Conservation (phyloP, 768 basidiomycete genomes). For the Kwoniella europaea region DNA sequence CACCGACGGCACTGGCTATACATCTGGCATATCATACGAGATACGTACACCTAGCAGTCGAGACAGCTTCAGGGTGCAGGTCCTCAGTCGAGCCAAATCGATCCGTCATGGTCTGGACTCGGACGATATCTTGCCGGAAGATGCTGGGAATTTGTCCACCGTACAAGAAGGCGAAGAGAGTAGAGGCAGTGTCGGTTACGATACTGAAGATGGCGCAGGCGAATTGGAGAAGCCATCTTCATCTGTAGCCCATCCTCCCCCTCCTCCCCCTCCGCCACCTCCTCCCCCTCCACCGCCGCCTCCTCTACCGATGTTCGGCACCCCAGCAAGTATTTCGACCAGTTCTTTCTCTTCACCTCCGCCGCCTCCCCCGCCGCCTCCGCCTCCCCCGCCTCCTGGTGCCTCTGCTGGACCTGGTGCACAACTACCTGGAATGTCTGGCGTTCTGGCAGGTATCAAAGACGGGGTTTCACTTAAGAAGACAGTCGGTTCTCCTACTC, state of each 20-base stretch:
- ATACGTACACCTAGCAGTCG: constrained; percentile 37
- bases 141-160: constrained; percentile 32
- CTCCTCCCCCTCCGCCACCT: constrained; percentile 43
- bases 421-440: constrained; percentile 39
- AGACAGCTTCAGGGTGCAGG: constrained; percentile 37
- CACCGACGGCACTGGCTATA: constrained; percentile 66
- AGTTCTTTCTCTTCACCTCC: constrained; percentile 16
- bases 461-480: constrained; percentile 48
- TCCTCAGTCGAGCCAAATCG: constrained; percentile 40
- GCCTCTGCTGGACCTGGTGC: neutral
- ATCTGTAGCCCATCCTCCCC: constrained; percentile 35
- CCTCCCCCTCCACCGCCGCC: constrained; percentile 32
- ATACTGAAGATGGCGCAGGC: constrained; percentile 50
- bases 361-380: constrained; percentile 35
- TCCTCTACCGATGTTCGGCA: constrained; percentile 28
- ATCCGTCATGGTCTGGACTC: constrained; percentile 24
- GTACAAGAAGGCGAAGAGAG: constrained; percentile 30
- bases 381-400: constrained; percentile 32
- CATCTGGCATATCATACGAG: constrained; percentile 64
- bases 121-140: constrained; percentile 33
- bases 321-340: constrained; percentile 20
- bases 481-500: constrained; percentile 10
- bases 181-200: neutral
- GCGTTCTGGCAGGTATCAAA: constrained; percentile 51
- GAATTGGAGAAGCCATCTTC: constrained; percentile 1